phyloP scores from a whole-genome alignment of 352 stramenopile species.

The Phytophthora sansomeana region DNA sequence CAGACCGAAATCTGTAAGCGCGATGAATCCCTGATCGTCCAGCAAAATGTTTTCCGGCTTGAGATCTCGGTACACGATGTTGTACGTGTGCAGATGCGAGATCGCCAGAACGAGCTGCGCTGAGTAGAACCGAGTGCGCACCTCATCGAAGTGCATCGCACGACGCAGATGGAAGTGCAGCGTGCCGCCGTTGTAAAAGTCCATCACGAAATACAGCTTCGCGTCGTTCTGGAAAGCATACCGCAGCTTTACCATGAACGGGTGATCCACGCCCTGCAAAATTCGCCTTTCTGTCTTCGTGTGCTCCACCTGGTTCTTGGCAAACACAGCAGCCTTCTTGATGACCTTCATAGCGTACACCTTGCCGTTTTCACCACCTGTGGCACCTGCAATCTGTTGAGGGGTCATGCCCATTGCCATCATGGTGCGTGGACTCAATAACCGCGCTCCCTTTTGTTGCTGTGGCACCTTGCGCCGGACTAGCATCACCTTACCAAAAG shows the following conservation, averaged over 20 bases:
- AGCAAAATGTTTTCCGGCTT: conserved; percentile 91
- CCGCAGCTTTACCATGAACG: conserved; percentile 87
- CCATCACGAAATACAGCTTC: conserved; percentile 92
- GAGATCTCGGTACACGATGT: conserved; percentile 88
- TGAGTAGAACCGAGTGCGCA: conserved; percentile 77
- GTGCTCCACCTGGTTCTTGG: conserved; percentile 92
- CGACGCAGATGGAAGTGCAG: conserved; percentile 85
- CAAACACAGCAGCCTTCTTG: conserved; percentile 90
- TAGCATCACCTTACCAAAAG: conserved; percentile 96
- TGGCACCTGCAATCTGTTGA: conserved; percentile 41
- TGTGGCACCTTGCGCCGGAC: conserved; percentile 67
- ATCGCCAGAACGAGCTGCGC: conserved; percentile 85
- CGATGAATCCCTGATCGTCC: conserved; percentile 85
- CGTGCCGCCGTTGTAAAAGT: conserved; percentile 90
- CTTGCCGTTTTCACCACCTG: conserved; percentile 42
- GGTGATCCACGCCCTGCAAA: conserved; percentile 85
- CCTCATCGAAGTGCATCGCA: conserved; percentile 75
- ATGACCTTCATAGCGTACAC: conserved; percentile 95
- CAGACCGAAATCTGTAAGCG: conserved; percentile 91
- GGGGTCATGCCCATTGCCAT: conserved; percentile 50
- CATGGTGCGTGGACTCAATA: conserved; percentile 48
- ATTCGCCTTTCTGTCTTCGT: conserved; percentile 92
- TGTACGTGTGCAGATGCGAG: conserved; percentile 85
- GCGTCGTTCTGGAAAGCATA: conserved; percentile 87
- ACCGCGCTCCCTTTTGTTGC: conserved; percentile 40